Percentiles rank a stretch among this genome's conserved stretches.
phyloP scores from a whole-genome alignment of 306 rosid genomes.

The Vicia villosa region DNA sequence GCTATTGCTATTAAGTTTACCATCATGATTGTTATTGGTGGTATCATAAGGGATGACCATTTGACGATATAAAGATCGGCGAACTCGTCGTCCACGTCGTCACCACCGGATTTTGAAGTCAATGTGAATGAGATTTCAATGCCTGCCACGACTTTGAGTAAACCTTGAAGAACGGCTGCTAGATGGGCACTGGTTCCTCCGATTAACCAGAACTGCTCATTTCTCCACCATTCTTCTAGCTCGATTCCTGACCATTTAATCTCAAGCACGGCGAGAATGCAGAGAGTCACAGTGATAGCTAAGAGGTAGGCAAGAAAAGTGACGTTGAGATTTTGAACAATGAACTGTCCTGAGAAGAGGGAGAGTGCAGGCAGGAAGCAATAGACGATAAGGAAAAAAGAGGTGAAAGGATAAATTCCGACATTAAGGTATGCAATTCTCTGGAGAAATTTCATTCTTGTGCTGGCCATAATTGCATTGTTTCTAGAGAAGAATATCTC shows the following conservation, averaged over 20 bases:
- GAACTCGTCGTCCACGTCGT: constrained; percentile 80
- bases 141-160: constrained; percentile 88
- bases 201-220: constrained; percentile 95
- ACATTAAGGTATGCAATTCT: constrained; percentile 93
- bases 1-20: constrained; percentile 86
- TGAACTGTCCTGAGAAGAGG: constrained; percentile 95
- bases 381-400: constrained; percentile 89
- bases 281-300: constrained; percentile 66
- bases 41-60: constrained; percentile 92
- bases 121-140: constrained; percentile 93
- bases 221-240: constrained; percentile 99
- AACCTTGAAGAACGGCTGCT: constrained; percentile 94
- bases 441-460: constrained; percentile 84
- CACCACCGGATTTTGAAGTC: constrained; percentile 90
- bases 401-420: constrained; percentile 94
- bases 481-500: constrained; percentile 97
- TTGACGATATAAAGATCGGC: constrained; percentile 85
- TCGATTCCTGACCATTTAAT: constrained; percentile 93
- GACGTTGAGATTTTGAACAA: constrained; percentile 81
- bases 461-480: constrained; percentile 85
- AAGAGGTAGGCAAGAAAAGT: constrained; percentile 84
- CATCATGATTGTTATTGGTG: constrained; percentile 93
- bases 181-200: constrained; percentile 98
- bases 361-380: constrained; percentile 98
- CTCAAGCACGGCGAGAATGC: constrained; percentile 90